Conservation (phyloP, 768 basidiomycete species). For the Mrakia blollopis region DNA sequence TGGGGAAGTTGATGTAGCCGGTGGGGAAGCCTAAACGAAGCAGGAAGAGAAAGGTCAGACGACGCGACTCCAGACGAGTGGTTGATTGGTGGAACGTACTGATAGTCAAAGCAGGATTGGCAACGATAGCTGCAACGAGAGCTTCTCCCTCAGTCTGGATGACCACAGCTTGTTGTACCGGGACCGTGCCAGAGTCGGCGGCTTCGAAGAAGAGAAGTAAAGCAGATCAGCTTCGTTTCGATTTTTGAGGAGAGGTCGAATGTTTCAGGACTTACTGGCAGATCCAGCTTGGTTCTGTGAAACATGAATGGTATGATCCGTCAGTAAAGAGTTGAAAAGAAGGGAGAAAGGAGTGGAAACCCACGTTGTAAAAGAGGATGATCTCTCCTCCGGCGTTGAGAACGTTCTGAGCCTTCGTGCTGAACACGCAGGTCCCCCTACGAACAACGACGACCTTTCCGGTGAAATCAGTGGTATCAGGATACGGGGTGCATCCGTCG, state of each 20-base stretch:
- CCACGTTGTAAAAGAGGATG: constrained; percentile 1
- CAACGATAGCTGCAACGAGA: constrained; percentile 5
- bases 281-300: neutral
- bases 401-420: constrained; percentile 54
- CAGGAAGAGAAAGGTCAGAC: neutral
- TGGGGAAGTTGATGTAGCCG: constrained; percentile 45
- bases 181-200: neutral
- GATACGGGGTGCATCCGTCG: constrained; percentile 59
- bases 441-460: constrained; percentile 55
- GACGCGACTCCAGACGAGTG: neutral
- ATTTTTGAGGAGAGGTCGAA: no score
- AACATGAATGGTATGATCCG: neutral
- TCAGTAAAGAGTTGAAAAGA: neutral
- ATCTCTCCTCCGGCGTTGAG: constrained; percentile 37
- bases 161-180: constrained; percentile 1
- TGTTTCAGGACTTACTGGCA: neutral
- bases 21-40: constrained; percentile 20
- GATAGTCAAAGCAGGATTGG: constrained; percentile 13
- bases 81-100: neutral
- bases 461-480: constrained; percentile 49
- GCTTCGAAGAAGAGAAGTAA: neutral
- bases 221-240: neutral
- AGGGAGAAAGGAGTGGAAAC: neutral
- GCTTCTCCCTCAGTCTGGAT: constrained; percentile 8
- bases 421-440: constrained; percentile 58